These are phyloP conservation scores for Ophiosphaerella narmari DNA, from an alignment of 2,329 filamentous ascomycete species.

Conservation along the genomic window DNA sequence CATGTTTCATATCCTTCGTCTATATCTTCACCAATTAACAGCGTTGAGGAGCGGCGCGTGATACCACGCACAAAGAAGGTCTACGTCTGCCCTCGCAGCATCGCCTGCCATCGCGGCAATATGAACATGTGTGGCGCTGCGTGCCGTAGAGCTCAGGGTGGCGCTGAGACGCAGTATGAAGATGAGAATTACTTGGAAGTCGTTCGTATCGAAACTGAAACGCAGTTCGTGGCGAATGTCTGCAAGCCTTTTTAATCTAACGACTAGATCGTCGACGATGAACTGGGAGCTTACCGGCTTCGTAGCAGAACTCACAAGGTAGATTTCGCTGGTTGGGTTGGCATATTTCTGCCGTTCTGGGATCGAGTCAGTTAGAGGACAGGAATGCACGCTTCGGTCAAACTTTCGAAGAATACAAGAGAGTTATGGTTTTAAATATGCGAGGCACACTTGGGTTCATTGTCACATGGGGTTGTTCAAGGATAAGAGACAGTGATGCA, in stretches of 20 bases:
- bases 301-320: no score
- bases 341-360: no score
- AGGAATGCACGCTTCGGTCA: no score
- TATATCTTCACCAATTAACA: neutral
- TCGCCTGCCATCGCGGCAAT: slow-evolving; percentile 13
- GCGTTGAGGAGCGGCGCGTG: slow-evolving; percentile 1
- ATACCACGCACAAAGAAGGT: neutral
- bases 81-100: slow-evolving; percentile 20
- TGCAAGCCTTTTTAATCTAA: neutral
- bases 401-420: no score
- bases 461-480: no score
- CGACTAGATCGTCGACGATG: no score
- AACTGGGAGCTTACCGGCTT: no score
- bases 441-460: no score
- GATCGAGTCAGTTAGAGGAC: no score
- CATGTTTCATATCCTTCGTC: neutral
- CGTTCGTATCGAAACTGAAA: slow-evolving; percentile 10
- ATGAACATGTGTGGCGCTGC: slow-evolving; percentile 7
- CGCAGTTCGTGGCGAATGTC: slow-evolving; percentile 10
- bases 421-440: no score
- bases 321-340: no score
- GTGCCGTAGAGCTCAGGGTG: slow-evolving; percentile 2
- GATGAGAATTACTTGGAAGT: slow-evolving; percentile 9
- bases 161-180: slow-evolving; percentile 7
- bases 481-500: no score